Evolutionary conservation across 192 early-diverging fungal genomes (phyloP).

Genomic region (Pilaira anomala): DNA sequence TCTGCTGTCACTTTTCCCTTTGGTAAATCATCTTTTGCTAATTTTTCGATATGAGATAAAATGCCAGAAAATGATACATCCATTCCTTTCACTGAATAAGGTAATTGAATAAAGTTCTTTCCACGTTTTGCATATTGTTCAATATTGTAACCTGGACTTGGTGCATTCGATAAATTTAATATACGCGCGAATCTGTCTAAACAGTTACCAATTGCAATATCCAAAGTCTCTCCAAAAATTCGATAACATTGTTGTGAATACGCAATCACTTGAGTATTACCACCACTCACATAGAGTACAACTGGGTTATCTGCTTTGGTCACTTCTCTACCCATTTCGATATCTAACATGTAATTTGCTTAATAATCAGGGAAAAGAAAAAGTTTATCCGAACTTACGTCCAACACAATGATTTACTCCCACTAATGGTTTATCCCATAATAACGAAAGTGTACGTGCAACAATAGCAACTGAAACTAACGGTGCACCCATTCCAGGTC

Average conservation of each 20-base stretch:
- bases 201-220: constrained; percentile 98
- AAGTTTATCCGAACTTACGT: too few relatives aligned
- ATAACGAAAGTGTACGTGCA: constrained; percentile 86
- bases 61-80: constrained; percentile 98
- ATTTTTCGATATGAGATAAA: constrained; percentile 81
- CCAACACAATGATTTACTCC: constrained; percentile 98
- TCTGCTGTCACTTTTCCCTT: constrained; percentile 61
- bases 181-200: constrained; percentile 96
- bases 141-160: constrained; percentile 97
- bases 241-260: constrained; percentile 90
- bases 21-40: constrained; percentile 59
- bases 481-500: constrained; percentile 98
- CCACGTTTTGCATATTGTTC: constrained; percentile 95
- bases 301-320: constrained; percentile 93
- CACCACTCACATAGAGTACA: constrained; percentile 95
- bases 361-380: too few relatives aligned
- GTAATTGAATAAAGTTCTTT: constrained; percentile 80
- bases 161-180: constrained; percentile 90
- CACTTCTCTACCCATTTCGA: constrained; percentile 98
- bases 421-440: constrained; percentile 91
- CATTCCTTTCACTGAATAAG: constrained; percentile 99
- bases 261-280: constrained; percentile 99
- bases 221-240: constrained; percentile 98
- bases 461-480: constrained; percentile 86
- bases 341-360: constrained; percentile 61